Percentiles rank a stretch among this genome's conserved stretches.
Evolutionary conservation across 768 basidiomycete species (phyloP).

Genomic region (Panaeolus cyanescens): DNA sequence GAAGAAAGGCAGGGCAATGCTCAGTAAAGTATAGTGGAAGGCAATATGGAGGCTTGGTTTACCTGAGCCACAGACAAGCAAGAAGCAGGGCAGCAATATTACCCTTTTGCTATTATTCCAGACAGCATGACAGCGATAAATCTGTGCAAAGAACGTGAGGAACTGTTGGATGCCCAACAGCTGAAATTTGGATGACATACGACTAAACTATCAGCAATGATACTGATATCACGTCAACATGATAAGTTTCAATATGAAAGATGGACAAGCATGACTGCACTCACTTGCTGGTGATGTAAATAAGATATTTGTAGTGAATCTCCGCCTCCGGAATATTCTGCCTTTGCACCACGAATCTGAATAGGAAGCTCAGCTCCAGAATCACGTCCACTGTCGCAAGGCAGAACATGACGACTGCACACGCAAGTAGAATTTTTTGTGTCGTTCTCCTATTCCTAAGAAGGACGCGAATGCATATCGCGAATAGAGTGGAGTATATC

Average conservation of each 20-base stretch:
- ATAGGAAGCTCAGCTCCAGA: conserved; percentile 28
- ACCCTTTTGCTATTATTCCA: conserved; percentile 32
- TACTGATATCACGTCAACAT: conserved; percentile 14
- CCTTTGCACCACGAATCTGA: conserved; percentile 25
- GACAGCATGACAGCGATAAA: conserved; percentile 32
- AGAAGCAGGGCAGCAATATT: conserved; percentile 24
- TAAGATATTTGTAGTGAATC: conserved; percentile 28
- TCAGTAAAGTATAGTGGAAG: conserved; percentile 6
- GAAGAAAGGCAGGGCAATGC: not conserved
- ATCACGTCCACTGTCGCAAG: conserved; percentile 31
- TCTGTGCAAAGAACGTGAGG: conserved; percentile 14
- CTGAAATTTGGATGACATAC: conserved; percentile 15
- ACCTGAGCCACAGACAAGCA: conserved; percentile 28
- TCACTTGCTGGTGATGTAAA: conserved; percentile 35
- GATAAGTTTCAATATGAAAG: not conserved
- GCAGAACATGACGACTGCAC: conserved; percentile 27
- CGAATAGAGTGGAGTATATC: conserved; percentile 29
- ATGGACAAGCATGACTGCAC: conserved; percentile 5
- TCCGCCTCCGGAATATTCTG: conserved; percentile 26
- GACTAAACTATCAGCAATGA: conserved; percentile 30
- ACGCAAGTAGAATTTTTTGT: conserved; percentile 25
- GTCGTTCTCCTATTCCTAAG: conserved; percentile 23
- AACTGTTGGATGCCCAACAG: not conserved
- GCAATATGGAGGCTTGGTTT: not conserved
- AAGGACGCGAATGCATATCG: conserved; percentile 29